These are phyloP conservation scores for Trichoderma afroharzianum DNA, from an alignment of 2,329 filamentous ascomycete species.

Conservation along the genomic window DNA sequence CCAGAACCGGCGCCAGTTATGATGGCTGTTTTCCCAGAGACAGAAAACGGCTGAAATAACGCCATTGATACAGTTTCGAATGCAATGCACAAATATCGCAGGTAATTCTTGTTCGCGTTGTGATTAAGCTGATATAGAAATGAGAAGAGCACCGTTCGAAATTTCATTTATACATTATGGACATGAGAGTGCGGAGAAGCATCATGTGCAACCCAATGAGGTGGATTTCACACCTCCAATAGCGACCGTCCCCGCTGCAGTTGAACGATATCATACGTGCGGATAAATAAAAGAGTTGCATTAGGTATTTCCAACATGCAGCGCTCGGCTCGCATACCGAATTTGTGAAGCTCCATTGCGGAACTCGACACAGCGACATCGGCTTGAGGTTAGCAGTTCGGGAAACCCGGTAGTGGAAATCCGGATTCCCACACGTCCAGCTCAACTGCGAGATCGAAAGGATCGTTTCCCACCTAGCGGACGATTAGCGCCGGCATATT, in stretches of 20 bases:
- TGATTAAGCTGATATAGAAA: neutral
- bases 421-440: conserved; percentile 1
- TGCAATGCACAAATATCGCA: neutral
- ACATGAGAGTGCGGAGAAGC: neutral
- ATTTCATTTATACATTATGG: neutral
- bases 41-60: conserved; percentile 21
- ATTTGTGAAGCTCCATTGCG: neutral
- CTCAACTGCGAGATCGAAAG: neutral
- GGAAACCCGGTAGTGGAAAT: conserved; percentile 7
- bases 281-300: neutral
- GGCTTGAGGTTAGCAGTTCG: neutral
- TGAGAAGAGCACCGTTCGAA: neutral
- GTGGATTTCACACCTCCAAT: neutral
- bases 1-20: conserved; percentile 26
- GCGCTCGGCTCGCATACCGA: neutral
- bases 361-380: neutral
- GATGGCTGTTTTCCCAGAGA: conserved; percentile 25
- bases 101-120: neutral
- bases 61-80: neutral
- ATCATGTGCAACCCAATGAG: neutral
- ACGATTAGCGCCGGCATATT: neutral
- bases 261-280: neutral
- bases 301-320: neutral
- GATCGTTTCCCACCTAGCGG: neutral
- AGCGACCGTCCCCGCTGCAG: neutral